phyloP scores from a whole-genome alignment of 306 rosid species.

The Coriaria nepalensis region DNA sequence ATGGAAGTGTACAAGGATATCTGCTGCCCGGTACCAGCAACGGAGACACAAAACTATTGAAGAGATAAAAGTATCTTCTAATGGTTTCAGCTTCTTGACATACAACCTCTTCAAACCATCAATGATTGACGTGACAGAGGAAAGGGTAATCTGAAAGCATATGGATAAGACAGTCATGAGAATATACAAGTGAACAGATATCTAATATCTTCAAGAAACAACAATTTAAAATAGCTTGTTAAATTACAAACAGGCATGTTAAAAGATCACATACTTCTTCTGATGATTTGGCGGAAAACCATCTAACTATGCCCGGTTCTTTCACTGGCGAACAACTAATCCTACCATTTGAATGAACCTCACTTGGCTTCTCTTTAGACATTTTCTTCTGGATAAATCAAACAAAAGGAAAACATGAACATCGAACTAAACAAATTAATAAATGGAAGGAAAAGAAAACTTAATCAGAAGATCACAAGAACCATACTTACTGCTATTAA shows the following conservation, averaged over 20 bases:
- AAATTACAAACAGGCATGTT: no score
- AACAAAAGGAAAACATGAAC: no score
- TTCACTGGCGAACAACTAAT: slow-evolving; percentile 31
- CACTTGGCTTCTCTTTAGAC: slow-evolving; percentile 31
- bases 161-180: no score
- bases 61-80: slow-evolving; percentile 66
- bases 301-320: slow-evolving; percentile 34
- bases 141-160: slow-evolving; percentile 49
- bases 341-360: slow-evolving; percentile 35
- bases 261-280: slow-evolving; percentile 48
- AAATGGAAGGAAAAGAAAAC: neutral
- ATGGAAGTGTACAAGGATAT: neutral
- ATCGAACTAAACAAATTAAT: no score
- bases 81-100: slow-evolving; percentile 82
- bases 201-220: no score
- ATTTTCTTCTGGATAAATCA: slow-evolving; percentile 56
- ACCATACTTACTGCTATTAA: slow-evolving; percentile 35
- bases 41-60: slow-evolving; percentile 78
- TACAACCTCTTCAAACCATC: slow-evolving; percentile 86
- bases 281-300: slow-evolving; percentile 60
- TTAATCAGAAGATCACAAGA: no score
- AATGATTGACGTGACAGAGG: slow-evolving; percentile 67
- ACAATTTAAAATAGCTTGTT: neutral
- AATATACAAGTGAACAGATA: no score
- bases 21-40: slow-evolving; percentile 42